Evolutionary conservation across 2,329 filamentous ascomycete species (phyloP), one percentile per base, ranked within the genome.

Genomic region (Lachnellula hyalina): DNA sequence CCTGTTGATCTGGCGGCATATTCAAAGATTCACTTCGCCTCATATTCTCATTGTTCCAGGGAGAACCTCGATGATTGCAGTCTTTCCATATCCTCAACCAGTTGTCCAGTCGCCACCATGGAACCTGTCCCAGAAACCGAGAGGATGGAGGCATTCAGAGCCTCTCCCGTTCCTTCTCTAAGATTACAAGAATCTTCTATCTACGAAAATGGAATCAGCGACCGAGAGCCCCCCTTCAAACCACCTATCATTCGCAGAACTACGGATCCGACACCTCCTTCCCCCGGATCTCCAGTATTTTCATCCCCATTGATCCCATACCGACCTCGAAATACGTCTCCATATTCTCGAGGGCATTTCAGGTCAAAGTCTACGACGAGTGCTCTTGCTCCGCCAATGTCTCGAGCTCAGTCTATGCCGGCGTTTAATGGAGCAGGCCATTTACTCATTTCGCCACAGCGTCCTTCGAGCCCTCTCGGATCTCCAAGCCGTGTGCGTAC

Each of bases 111-210:
- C 14, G 47, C 44, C 68, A 70, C 64, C 63, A 86, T 86, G 83
- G 83, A 86, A 71, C 81, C 83, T 55, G 83, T 86, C 65, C 83
- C 83, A 62, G 83, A 86, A 74, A 84, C 83, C 49, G 81, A 86
- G 74, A 77, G 82, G 61, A 82, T 86, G 78, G 82, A 85, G 75
- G 81, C 82, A 68, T 86, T 86, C 67, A 79, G 76, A 58, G 72
- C 81, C 52, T 78, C 80, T 51, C 81, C 81, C 61, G 72, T 83
- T 38, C 79, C 81, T 40, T 75, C 73, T 32, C 70, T 83, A 45
- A 77, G 79, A 56, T 70, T 81, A 19, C 60, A 62, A 54, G 67
- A 67, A 36, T 59, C 64, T 9, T 55, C 64, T 4, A 32, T 61
- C 12, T 56, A 56, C 51, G 54, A 61, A 45, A 50, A 47, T 49